These are phyloP conservation scores for Candida adriatica DNA, from an alignment of 805 yeast genomes.

Conservation along the genomic window DNA sequence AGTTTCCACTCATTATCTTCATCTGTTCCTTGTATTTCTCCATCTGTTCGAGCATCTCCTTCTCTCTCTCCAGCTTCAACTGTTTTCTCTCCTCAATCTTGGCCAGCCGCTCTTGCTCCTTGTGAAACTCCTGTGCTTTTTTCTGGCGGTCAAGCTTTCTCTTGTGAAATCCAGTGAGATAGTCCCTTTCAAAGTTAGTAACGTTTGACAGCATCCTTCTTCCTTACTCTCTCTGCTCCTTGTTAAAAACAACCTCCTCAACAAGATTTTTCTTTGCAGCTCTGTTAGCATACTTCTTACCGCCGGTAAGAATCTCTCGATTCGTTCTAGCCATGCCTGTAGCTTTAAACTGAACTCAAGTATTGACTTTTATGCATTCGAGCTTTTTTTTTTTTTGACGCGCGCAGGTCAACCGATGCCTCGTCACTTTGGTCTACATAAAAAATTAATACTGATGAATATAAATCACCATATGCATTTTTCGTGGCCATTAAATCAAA, in stretches of 20 bases:
- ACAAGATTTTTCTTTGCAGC: conserved; percentile 62
- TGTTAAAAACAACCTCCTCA: conserved; percentile 81
- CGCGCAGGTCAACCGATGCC: no score
- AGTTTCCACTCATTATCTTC: conserved; percentile 21
- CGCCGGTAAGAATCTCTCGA: conserved; percentile 84
- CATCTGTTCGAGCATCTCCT: conserved; percentile 57
- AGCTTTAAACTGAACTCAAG: no score
- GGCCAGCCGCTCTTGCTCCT: conserved; percentile 70
- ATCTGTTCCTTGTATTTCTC: conserved; percentile 46
- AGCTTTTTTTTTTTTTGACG: no score
- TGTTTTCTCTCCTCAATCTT: conserved; percentile 71
- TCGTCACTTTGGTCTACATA: no score
- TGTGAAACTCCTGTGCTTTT: conserved; percentile 68
- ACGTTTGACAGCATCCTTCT: no score
- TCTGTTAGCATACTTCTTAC: conserved; percentile 68
- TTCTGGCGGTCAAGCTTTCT: conserved; percentile 85
- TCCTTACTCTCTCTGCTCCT: conserved; percentile 55
- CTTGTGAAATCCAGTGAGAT: conserved; percentile 92
- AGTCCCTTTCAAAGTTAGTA: conserved; percentile 57
- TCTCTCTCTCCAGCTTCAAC: conserved; percentile 60
- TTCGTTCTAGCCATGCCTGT: conserved; percentile 35
- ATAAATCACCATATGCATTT: no score
- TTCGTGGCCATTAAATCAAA: no score
- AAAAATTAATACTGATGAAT: background rate
- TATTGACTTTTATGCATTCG: no score